Base-by-base conservation (phyloP, 768 basidiomycete genomes). In the Suillus americanus region DNA sequence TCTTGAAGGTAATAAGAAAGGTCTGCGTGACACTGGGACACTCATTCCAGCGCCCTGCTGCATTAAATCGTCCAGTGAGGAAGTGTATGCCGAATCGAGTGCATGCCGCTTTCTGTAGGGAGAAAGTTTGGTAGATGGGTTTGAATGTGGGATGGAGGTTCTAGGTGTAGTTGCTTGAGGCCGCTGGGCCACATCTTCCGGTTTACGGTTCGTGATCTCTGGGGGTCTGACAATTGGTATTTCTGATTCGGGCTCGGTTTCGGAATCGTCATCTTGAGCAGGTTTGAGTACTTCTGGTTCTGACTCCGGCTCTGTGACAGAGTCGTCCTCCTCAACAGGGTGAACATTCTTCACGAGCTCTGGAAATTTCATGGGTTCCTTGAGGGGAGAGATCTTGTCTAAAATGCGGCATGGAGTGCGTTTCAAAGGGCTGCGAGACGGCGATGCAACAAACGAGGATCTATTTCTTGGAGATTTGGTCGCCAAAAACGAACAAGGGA, bases 231-330 rank as follows among this genome's bases (percentile, higher is more conserved):
- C 57, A 5, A 5, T 73, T 69, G 20, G 70, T 70, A 28, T 76
- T 18, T 41, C 76, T 20, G 76, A 78, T 54, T 78, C 76, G 40
- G 77, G 70, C 62, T 76, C 75, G 4, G 75, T 76, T 23, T 65
- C 70, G 23, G 75, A 76, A 33, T 75, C 75, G 40, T 74, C 72
- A 23, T 67, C 68, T 13, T 0, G 18, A n/a, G 40, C 14, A 20
- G 60, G n/a, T 59, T 60, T 41, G 30, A 50, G 28, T 8, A 20
- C 40, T 45, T 67, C 63, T 20, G 38, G 45, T n/a, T 74, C 75
- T 5, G 75, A 75, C 55, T 75, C 74, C 8, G 74, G 50, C 64
- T 75, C 75, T n/a, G 77, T 76, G 23, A 65, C 30, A 28, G 75
- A 76, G 30, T 74, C 75, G 0, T 76, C 74, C 35, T 67, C 61